A percentile compares a stretch with the other conserved stretches of the same genome.
Conservation (phyloP, 163 green algal species). For the Scenedesmus sp. region DNA sequence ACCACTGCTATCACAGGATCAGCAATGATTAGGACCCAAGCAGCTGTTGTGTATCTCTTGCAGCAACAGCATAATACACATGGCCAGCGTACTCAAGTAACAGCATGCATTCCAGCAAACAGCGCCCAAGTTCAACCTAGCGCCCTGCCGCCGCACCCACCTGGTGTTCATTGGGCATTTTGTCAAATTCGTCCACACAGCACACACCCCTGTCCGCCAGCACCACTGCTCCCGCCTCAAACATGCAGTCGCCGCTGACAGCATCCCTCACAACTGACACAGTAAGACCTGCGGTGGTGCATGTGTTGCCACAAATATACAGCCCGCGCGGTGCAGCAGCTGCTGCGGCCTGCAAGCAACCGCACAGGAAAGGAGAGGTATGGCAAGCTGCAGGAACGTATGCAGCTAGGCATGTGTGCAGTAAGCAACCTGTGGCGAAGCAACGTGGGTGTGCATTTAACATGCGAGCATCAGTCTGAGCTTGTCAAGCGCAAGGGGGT, state of each 20-base stretch:
- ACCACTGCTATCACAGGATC: background rate
- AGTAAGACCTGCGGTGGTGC: constrained; percentile 88
- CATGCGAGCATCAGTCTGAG: background rate
- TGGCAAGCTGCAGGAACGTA: background rate
- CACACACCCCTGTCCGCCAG: constrained; percentile 90
- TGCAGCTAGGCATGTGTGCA: no score
- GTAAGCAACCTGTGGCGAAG: background rate
- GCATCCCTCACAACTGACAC: constrained; percentile 87
- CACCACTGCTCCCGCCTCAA: constrained; percentile 94
- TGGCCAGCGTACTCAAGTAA: background rate
- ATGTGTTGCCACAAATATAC: constrained; percentile 94
- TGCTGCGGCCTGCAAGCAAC: constrained; percentile 73
- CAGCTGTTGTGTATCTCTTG: no score
- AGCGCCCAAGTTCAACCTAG: no score
- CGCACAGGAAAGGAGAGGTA: background rate
- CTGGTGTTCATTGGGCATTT: constrained; percentile 89
- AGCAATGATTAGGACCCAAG: background rate
- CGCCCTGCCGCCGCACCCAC: constrained; percentile 27
- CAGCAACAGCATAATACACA: no score
- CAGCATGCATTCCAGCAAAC: background rate
- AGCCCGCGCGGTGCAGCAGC: constrained; percentile 83
- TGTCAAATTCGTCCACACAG: constrained; percentile 98
- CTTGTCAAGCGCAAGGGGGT: background rate
- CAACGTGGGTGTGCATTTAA: background rate
- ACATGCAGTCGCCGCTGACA: constrained; percentile 82